Evolutionary conservation across 1,284 basidiomycete genomes (phyloP).

Genomic region (Marasmius fiardii): DNA sequence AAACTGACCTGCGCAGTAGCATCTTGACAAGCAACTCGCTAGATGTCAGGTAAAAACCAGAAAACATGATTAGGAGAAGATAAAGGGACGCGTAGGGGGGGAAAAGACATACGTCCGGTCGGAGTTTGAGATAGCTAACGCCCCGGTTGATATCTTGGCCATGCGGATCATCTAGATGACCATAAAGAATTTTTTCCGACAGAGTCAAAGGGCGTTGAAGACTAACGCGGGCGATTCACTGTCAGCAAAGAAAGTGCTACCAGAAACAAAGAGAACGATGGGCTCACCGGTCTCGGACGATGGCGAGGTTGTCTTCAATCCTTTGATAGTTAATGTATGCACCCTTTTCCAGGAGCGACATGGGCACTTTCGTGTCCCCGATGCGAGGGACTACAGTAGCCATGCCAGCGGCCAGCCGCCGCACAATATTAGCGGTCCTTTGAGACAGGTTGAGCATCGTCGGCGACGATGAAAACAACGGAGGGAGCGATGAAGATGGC

Average conservation of each 20-base stretch:
- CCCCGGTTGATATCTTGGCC: conserved; percentile 87
- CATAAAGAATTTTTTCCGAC: conserved; percentile 98
- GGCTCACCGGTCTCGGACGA: conserved; percentile 76
- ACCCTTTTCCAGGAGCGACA: conserved; percentile 86
- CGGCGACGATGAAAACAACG: conserved; percentile 18
- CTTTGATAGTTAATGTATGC: conserved; percentile 97
- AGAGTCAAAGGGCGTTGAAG: conserved; percentile 92
- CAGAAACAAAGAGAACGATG: conserved; percentile 16
- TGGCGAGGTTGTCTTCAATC: conserved; percentile 90
- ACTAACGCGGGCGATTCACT: conserved; percentile 39
- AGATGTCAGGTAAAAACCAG: conserved; percentile 17
- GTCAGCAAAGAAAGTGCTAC: not conserved
- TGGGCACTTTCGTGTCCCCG: conserved; percentile 89
- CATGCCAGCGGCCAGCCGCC: conserved; percentile 67
- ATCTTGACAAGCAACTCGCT: conserved; percentile 99
- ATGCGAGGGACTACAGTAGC: conserved; percentile 79
- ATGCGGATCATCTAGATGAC: conserved; percentile 94
- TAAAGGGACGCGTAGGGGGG: not conserved
- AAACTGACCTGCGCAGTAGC: conserved; percentile 79
- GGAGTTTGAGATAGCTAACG: conserved; percentile 90
- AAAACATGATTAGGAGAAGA: conserved; percentile 11
- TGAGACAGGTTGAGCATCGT: conserved; percentile 71
- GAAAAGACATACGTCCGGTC: conserved; percentile 80
- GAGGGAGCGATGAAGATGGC: conserved; percentile 19
- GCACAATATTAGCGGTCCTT: conserved; percentile 55